Conservation (phyloP, 2,329 filamentous ascomycete species). For the Fusarium austroafricanum region DNA sequence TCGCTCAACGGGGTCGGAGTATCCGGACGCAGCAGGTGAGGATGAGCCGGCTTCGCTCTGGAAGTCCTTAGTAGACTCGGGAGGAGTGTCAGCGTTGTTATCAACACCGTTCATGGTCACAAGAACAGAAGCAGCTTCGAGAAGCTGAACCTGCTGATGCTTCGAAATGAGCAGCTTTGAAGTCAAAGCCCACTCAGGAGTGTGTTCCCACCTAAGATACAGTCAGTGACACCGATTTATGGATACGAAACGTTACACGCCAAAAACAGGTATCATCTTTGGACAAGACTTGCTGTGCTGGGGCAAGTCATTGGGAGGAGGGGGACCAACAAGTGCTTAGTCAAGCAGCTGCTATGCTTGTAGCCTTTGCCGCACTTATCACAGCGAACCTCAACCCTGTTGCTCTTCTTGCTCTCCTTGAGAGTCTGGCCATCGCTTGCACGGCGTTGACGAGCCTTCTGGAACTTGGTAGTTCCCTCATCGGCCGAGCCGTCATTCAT, state of each 20-base stretch:
- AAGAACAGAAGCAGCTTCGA: constrained; percentile 96
- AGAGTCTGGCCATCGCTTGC: constrained; percentile 90
- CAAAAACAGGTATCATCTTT: constrained; percentile 24
- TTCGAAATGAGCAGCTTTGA: constrained; percentile 99
- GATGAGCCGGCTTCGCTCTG: constrained; percentile 84
- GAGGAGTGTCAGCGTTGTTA: constrained; percentile 68
- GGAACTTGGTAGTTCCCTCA: constrained; percentile 61
- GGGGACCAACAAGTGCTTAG: constrained; percentile 98
- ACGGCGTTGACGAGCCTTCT: constrained; percentile 65
- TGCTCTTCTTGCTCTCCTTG: constrained; percentile 87
- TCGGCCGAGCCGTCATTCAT: constrained; percentile 68
- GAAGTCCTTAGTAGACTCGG: constrained; percentile 74
- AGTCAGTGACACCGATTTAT: constrained; percentile 46
- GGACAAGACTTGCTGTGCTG: constrained; percentile 49
- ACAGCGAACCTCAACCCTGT: constrained; percentile 89
- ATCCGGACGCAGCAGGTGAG: constrained; percentile 84
- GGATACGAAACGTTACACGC: constrained; percentile 32
- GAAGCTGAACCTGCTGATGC: constrained; percentile 97
- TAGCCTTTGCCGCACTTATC: constrained; percentile 99
- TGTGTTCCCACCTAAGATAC: constrained; percentile 90
- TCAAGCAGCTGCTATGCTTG: constrained; percentile 99
- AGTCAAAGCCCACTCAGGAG: constrained; percentile 96
- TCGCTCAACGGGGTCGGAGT: constrained; percentile 80
- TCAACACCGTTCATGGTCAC: constrained; percentile 81
- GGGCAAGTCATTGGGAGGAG: constrained; percentile 61